phyloP scores from a whole-genome alignment of 345 rosid species.

The Citrus unshiu region DNA sequence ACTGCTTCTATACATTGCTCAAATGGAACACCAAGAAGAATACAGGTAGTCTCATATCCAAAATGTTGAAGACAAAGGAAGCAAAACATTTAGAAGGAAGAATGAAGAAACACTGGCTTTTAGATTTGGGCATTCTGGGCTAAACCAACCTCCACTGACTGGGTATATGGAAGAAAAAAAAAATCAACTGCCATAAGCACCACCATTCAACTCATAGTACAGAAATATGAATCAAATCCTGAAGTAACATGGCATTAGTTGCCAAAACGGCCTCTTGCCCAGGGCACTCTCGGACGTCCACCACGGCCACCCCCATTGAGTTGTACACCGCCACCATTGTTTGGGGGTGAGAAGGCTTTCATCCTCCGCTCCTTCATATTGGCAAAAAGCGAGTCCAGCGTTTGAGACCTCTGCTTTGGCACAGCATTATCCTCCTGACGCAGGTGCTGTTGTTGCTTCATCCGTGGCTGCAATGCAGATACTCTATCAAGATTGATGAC shows the following conservation, averaged over 20 bases:
- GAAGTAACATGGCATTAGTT: constrained; percentile 17
- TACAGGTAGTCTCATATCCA: background rate
- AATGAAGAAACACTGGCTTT: background rate
- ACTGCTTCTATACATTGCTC: constrained; percentile 6
- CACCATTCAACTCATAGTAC: background rate
- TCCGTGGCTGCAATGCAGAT: constrained; percentile 1
- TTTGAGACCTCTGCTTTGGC: constrained; percentile 56
- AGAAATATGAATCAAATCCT: background rate
- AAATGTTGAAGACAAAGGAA: background rate
- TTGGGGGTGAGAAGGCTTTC: constrained; percentile 34
- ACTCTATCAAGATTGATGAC: background rate
- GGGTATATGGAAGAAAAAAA: background rate
- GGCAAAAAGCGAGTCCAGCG: constrained; percentile 81
- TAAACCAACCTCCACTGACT: background rate
- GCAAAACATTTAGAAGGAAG: background rate
- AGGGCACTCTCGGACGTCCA: constrained; percentile 38
- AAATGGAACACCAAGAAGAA: background rate
- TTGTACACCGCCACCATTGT: constrained; percentile 6
- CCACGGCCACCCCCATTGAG: constrained; percentile 23
- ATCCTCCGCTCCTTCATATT: constrained; percentile 77
- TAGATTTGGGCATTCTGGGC: background rate
- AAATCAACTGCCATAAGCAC: background rate
- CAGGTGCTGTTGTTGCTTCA: constrained; percentile 25
- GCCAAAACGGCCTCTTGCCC: constrained; percentile 58
- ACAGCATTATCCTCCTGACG: constrained; percentile 31